phyloP scores from a whole-genome alignment of 1,284 basidiomycete species.

The Cutaneotrichosporon dermatis region DNA sequence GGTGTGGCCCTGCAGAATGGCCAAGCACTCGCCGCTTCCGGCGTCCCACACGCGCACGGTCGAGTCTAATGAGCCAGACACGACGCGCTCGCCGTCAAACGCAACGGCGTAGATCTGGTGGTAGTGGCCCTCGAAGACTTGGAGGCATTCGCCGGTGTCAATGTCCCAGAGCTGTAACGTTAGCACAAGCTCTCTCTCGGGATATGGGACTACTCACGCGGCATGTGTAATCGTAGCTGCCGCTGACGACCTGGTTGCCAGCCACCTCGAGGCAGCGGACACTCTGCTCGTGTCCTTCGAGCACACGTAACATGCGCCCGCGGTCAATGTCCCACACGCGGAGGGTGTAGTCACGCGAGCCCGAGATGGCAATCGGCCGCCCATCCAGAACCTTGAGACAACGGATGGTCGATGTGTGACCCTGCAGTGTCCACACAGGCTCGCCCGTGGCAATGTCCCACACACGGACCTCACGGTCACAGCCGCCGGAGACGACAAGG shows the following conservation, averaged over 20 bases:
- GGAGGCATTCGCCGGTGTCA: conserved; percentile 78
- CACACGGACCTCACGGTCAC: conserved; percentile 81
- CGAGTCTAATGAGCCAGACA: conserved; percentile 87
- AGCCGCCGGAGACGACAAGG: conserved; percentile 84
- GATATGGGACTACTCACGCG: conserved; percentile 55
- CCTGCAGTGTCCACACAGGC: conserved; percentile 73
- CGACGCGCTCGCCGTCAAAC: conserved; percentile 80
- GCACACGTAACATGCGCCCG: conserved; percentile 63
- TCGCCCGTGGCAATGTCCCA: conserved; percentile 84
- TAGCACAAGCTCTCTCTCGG: background rate
- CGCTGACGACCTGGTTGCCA: conserved; percentile 75
- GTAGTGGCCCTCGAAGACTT: conserved; percentile 80
- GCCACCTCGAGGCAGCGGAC: conserved; percentile 85
- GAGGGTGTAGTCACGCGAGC: conserved; percentile 78
- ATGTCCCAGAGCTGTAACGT: conserved; percentile 67
- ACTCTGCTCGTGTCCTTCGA: conserved; percentile 75
- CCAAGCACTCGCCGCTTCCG: conserved; percentile 69
- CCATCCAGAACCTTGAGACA: conserved; percentile 85
- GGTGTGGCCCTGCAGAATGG: conserved; percentile 87
- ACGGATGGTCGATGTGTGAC: conserved; percentile 87
- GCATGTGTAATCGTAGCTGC: conserved; percentile 82
- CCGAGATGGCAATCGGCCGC: conserved; percentile 81
- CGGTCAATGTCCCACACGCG: conserved; percentile 90
- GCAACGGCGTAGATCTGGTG: conserved; percentile 92
- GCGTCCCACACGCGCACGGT: conserved; percentile 87